Conservation (phyloP, 805 yeast species). For the Candida tallmaniae region DNA sequence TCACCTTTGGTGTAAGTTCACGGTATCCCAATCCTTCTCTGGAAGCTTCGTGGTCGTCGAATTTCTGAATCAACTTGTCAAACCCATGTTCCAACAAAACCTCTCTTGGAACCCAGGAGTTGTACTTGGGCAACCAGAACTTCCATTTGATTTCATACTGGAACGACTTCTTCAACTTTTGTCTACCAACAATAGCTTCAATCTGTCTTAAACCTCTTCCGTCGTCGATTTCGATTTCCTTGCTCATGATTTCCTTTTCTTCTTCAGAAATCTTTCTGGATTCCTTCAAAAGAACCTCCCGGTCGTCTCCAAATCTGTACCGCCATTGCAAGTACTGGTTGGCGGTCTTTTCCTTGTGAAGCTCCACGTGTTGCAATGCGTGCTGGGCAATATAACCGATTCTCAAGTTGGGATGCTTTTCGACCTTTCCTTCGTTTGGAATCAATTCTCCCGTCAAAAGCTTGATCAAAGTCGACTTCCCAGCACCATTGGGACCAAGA, state of each 20-base stretch:
- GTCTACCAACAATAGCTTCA: constrained; percentile 96
- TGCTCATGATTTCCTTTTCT: constrained; percentile 72
- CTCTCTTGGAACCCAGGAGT: constrained; percentile 91
- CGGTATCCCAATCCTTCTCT: constrained; percentile 46
- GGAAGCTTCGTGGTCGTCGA: constrained; percentile 47
- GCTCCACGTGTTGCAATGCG: constrained; percentile 94
- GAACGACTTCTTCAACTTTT: constrained; percentile 91
- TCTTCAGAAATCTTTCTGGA: constrained; percentile 77
- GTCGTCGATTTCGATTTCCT: constrained; percentile 75
- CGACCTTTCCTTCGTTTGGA: constrained; percentile 85
- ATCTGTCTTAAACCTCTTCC: constrained; percentile 84
- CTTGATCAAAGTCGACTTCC: constrained; percentile 93
- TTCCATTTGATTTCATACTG: constrained; percentile 95
- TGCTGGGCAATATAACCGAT: constrained; percentile 99
- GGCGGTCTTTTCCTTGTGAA: constrained; percentile 96
- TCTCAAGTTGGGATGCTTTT: constrained; percentile 96
- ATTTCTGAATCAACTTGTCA: constrained; percentile 39
- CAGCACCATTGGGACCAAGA: constrained; percentile 98
- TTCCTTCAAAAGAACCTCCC: constrained; percentile 92
- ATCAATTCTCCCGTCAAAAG: constrained; percentile 87
- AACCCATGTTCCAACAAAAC: constrained; percentile 61
- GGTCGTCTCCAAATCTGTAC: constrained; percentile 95
- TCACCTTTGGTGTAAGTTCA: constrained; percentile 76
- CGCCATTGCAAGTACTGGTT: constrained; percentile 98
- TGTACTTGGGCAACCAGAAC: constrained; percentile 82